Percentiles rank a stretch among this genome's conserved stretches.
These are phyloP conservation scores for Colletotrichum chlorophyti DNA, from an alignment of 2,329 filamentous ascomycete genomes.

Conservation along the genomic window DNA sequence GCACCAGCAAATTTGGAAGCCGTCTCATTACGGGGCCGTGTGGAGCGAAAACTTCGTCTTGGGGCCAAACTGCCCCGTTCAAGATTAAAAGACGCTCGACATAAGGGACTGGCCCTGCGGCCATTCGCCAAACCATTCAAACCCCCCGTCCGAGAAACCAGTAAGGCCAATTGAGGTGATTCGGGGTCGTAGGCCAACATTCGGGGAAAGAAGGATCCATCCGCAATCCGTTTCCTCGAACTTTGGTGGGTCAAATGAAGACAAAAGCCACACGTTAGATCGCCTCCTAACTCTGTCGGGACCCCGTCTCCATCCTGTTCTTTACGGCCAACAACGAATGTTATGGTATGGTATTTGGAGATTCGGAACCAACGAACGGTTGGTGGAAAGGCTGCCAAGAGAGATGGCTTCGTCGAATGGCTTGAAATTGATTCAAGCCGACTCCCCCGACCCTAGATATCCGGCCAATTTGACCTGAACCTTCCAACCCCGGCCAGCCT, in stretches of 20 bases:
- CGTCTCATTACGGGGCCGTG: not conserved
- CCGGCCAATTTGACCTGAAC: not conserved
- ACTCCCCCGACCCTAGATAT: constrained; percentile 13
- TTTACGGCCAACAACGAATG: no score
- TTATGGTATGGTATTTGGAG: no score
- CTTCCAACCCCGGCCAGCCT: constrained; percentile 3
- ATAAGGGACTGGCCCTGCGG: no score
- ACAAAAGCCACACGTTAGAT: no score
- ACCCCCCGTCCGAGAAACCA: not conserved
- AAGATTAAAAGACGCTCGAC: not conserved
- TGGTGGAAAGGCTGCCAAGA: constrained; percentile 7
- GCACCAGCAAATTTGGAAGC: not conserved
- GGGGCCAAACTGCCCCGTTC: not conserved
- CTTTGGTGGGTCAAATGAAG: no score
- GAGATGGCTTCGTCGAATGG: constrained; percentile 9
- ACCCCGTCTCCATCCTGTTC: no score
- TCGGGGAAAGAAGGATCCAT: no score
- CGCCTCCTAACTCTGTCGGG: no score
- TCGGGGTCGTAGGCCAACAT: not conserved
- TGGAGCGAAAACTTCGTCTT: constrained; percentile 4
- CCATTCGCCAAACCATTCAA: no score
- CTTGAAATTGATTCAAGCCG: constrained; percentile 20
- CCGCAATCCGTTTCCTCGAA: no score
- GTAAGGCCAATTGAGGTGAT: not conserved
- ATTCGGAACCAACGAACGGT: constrained; percentile 5